These are phyloP conservation scores for Chaetomiaceae sp. DNA, from an alignment of 2,329 filamentous ascomycete genomes.

Conservation along the genomic window DNA sequence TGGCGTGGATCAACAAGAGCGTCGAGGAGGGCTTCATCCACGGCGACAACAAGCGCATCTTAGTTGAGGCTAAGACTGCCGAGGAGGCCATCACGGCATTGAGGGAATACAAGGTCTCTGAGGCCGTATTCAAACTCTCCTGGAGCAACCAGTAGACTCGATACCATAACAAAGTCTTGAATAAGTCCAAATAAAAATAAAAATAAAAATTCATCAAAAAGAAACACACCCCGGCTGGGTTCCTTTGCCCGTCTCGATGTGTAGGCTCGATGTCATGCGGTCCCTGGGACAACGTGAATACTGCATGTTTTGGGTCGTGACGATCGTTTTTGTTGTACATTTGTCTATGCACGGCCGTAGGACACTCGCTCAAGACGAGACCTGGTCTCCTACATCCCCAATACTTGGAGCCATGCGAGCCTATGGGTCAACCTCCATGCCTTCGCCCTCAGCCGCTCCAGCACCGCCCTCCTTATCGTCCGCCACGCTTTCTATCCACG, in stretches of 20 bases:
- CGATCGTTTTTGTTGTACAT: background rate
- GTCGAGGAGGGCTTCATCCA: constrained; percentile 74
- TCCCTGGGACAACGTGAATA: too few species aligned
- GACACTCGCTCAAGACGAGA: background rate
- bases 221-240: too few species aligned
- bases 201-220: too few species aligned
- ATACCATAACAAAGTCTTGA: background rate
- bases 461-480: constrained; percentile 48
- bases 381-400: background rate
- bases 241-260: background rate
- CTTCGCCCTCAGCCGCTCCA: constrained; percentile 27
- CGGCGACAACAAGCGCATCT: constrained; percentile 64
- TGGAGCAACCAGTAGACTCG: constrained; percentile 63
- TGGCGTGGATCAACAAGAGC: constrained; percentile 74
- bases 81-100: constrained; percentile 69
- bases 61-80: constrained; percentile 69
- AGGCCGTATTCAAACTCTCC: constrained; percentile 71
- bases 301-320: background rate
- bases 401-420: background rate
- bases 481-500: constrained; percentile 72
- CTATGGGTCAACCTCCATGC: constrained; percentile 33
- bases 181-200: background rate
- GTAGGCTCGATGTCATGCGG: too few species aligned
- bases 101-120: constrained; percentile 68
- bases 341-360: background rate